Conservation (phyloP, 345 rosid genomes). For the Euphorbia lathyris region DNA sequence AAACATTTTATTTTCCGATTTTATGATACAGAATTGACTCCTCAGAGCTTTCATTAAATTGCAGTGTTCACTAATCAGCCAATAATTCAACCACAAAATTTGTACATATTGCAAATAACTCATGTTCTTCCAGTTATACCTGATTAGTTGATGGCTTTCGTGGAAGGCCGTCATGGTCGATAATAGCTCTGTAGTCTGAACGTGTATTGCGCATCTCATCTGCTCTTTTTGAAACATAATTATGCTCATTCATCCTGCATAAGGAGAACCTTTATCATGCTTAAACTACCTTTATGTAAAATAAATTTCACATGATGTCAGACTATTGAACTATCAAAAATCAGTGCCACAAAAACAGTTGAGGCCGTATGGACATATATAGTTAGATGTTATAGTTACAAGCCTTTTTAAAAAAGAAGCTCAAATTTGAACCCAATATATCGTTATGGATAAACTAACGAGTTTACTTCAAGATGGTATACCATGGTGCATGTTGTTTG, state of each 20-base stretch:
- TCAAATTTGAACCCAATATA: background rate
- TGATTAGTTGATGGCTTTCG: conserved; percentile 44
- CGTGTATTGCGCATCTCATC: conserved; percentile 65
- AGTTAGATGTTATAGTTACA: background rate
- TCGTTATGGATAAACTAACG: too few species aligned
- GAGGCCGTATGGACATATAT: background rate
- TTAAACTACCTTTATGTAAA: background rate
- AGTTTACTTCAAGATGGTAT: too few species aligned
- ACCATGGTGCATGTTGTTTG: too few species aligned
- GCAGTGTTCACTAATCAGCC: background rate
- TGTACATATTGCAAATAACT: background rate
- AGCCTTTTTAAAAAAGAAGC: background rate
- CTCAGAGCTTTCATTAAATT: background rate
- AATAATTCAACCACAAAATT: background rate
- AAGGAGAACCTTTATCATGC: background rate
- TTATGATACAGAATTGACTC: background rate
- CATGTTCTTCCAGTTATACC: conserved; percentile 33
- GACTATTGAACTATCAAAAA: background rate
- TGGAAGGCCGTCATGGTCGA: conserved; percentile 94
- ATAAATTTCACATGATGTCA: background rate
- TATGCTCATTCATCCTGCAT: conserved; percentile 62
- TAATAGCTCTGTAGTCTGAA: conserved; percentile 58
- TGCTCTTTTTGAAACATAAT: conserved; percentile 56
- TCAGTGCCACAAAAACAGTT: background rate
- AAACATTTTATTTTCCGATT: background rate